phyloP scores from a whole-genome alignment of 768 basidiomycete genomes.

The Tulasnella sp. region DNA sequence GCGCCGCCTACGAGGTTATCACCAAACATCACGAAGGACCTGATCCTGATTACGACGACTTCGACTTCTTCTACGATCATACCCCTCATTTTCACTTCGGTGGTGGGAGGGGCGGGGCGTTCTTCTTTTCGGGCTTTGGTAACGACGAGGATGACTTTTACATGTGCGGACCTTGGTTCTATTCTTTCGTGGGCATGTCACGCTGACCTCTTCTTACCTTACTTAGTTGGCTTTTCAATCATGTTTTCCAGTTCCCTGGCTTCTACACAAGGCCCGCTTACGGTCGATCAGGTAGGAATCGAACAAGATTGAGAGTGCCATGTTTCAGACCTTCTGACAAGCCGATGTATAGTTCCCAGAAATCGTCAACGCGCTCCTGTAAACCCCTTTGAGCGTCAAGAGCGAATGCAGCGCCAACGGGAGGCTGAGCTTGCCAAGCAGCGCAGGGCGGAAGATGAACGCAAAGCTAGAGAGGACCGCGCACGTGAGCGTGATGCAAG shows the following conservation, averaged over 20 bases:
- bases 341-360: neutral
- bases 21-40: constrained; percentile 41
- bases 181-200: neutral
- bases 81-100: neutral
- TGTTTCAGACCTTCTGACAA: neutral
- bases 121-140: constrained; percentile 22
- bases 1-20: constrained; percentile 55
- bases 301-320: neutral
- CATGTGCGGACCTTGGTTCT: constrained; percentile 19
- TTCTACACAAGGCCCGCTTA: neutral
- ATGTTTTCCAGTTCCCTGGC: neutral
- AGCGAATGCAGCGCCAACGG: neutral
- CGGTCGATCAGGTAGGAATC: neutral
- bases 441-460: neutral
- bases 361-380: neutral
- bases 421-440: neutral
- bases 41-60: constrained; percentile 16
- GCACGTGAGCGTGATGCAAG: neutral
- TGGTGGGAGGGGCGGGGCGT: neutral
- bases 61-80: constrained; percentile 12
- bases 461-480: neutral
- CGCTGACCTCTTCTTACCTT: neutral
- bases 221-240: neutral
- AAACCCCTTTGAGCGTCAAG: neutral
- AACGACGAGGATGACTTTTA: constrained; percentile 21